Evolutionary conservation across 306 rosid genomes (phyloP).

Genomic region (Sophora flavescens): DNA sequence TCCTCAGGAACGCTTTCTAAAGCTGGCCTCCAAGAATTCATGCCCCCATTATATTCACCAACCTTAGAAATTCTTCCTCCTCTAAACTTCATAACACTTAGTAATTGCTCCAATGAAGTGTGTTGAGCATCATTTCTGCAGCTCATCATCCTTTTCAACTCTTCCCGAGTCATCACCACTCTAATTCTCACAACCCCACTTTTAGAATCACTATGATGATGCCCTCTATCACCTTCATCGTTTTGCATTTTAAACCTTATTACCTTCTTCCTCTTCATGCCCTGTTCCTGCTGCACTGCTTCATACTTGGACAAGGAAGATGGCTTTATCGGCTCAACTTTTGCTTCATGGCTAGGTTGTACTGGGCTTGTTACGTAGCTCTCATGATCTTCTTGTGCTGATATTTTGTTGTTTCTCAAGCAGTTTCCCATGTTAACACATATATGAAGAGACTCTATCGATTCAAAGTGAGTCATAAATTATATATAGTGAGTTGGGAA

Average conservation of each 20-base stretch:
- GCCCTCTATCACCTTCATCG: conserved; percentile 5
- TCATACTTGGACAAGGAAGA: conserved; percentile 24
- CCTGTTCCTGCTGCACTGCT: conserved; percentile 28
- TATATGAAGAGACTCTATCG: background rate
- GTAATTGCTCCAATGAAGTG: conserved; percentile 63
- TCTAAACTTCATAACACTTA: conserved; percentile 60
- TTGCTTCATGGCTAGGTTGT: conserved; percentile 29
- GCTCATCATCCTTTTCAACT: conserved; percentile 67
- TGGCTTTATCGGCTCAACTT: conserved; percentile 40
- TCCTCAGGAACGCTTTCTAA: conserved; percentile 78
- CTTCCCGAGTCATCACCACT: conserved; percentile 75
- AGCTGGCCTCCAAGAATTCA: conserved; percentile 62
- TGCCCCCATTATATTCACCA: conserved; percentile 34
- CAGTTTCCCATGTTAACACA: conserved; percentile 75
- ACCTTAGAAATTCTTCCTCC: conserved; percentile 55
- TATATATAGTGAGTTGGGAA: background rate
- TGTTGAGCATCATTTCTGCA: conserved; percentile 40
- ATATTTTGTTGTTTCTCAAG: conserved; percentile 54
- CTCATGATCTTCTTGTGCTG: conserved; percentile 53
- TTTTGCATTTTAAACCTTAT: conserved; percentile 44
- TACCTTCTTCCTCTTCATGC: conserved; percentile 45
- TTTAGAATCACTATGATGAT: conserved; percentile 37
- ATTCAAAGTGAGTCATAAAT: conserved; percentile 15
- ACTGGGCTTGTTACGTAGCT: conserved; percentile 1
- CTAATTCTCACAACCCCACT: conserved; percentile 75